Evolutionary conservation across 129 eudicot species (phyloP).

Genomic region (Pseudognaphalium luteoalbum): DNA sequence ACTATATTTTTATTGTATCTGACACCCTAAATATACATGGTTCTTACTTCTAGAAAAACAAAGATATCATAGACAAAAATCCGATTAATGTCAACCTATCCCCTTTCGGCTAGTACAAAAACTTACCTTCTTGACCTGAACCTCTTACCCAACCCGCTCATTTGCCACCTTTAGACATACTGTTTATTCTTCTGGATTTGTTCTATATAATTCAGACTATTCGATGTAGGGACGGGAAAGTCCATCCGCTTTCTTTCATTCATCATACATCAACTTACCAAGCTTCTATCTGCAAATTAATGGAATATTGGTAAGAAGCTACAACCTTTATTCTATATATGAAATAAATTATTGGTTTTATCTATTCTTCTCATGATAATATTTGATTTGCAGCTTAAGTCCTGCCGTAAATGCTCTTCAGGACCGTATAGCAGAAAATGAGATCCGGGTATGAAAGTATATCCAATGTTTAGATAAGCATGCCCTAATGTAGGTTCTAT

Average conservation of each 20-base stretch:
- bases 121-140: neutral
- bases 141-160: neutral
- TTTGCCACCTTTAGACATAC: neutral
- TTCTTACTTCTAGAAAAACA: neutral
- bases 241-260: conserved; percentile 86
- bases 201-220: conserved; percentile 11
- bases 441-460: conserved; percentile 65
- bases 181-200: neutral
- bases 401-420: conserved; percentile 86
- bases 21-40: neutral
- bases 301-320: conserved; percentile 86
- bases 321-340: neutral
- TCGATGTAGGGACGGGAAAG: conserved; percentile 73
- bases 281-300: conserved; percentile 97
- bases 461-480: conserved; percentile 9
- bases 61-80: neutral
- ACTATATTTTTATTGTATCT: neutral
- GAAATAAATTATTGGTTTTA: conserved; percentile 3
- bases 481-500: neutral
- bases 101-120: neutral
- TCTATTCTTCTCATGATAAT: conserved; percentile 1
- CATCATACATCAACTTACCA: conserved; percentile 98
- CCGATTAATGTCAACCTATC: neutral
- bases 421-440: conserved; percentile 84
- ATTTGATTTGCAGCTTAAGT: conserved; percentile 65